Conservation (phyloP, 1,284 basidiomycete genomes). For the Malassezia brasiliensis region DNA sequence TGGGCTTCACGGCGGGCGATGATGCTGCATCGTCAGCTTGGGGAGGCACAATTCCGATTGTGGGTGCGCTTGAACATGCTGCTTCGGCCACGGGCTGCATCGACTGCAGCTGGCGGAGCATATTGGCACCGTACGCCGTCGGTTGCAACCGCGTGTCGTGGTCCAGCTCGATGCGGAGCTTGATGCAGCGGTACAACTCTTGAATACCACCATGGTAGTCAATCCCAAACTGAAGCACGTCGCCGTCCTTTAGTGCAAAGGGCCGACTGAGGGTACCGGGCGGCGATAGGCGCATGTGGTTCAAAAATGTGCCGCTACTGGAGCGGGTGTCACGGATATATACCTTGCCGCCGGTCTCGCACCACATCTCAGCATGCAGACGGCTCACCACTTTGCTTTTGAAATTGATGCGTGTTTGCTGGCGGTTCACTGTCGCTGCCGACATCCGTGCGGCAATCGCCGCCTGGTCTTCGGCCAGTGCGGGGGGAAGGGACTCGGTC, state of each 20-base stretch:
- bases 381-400: slow-evolving; percentile 90
- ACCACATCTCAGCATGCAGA: slow-evolving; percentile 90
- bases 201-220: slow-evolving; percentile 97
- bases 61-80: neutral
- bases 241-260: slow-evolving; percentile 78
- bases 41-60: neutral
- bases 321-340: slow-evolving; percentile 84
- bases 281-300: slow-evolving; percentile 77
- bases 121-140: slow-evolving; percentile 86
- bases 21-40: neutral
- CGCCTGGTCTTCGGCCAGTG: neutral
- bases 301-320: slow-evolving; percentile 86
- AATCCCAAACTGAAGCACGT: slow-evolving; percentile 88
- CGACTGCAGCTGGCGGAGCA: slow-evolving; percentile 71
- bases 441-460: slow-evolving; percentile 49
- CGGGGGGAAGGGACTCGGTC: neutral
- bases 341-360: slow-evolving; percentile 59
- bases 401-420: slow-evolving; percentile 61
- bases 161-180: slow-evolving; percentile 80
- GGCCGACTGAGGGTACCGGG: slow-evolving; percentile 68
- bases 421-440: slow-evolving; percentile 19
- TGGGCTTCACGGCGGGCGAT: neutral
- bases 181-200: slow-evolving; percentile 95
- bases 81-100: slow-evolving; percentile 39
- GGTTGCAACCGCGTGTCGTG: slow-evolving; percentile 72